Evolutionary conservation across 257 asterid genomes (phyloP).

Genomic region (Solanum clarkiae): DNA sequence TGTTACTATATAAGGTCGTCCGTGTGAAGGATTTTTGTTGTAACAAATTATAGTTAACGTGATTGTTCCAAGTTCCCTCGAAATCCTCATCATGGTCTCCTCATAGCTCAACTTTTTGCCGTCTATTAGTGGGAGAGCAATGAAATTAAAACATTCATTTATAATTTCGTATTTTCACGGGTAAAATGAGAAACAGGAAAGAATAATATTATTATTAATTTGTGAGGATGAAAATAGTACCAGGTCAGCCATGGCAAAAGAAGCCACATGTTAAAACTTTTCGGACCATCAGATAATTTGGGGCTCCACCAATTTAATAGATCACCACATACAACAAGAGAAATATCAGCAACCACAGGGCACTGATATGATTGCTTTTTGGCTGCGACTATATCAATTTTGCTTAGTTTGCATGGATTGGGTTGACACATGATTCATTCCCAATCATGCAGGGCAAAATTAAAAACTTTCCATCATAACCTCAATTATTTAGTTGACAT

Average conservation of each 20-base stretch:
- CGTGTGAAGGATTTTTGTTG: neutral
- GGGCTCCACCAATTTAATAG: slow-evolving; percentile 5
- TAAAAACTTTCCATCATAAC: neutral
- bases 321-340: neutral
- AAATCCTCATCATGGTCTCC: neutral
- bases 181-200: neutral
- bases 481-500: slow-evolving; percentile 11
- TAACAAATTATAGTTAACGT: neutral
- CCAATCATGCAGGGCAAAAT: slow-evolving; percentile 1
- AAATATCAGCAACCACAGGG: neutral
- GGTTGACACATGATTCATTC: neutral
- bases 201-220: neutral
- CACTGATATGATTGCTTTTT: neutral
- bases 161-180: neutral
- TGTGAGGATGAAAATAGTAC: neutral
- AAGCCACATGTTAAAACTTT: slow-evolving; percentile 3
- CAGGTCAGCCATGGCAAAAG: neutral
- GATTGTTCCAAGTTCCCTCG: neutral
- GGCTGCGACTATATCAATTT: neutral
- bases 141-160: neutral
- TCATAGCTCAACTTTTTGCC: neutral
- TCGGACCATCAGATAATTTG: neutral
- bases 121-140: neutral
- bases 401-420: slow-evolving; percentile 1
- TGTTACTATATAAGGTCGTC: neutral